Percentiles rank a stretch among this genome's conserved stretches.
Evolutionary conservation across 1,284 basidiomycete species (phyloP).

Genomic region (Chiua sp.): DNA sequence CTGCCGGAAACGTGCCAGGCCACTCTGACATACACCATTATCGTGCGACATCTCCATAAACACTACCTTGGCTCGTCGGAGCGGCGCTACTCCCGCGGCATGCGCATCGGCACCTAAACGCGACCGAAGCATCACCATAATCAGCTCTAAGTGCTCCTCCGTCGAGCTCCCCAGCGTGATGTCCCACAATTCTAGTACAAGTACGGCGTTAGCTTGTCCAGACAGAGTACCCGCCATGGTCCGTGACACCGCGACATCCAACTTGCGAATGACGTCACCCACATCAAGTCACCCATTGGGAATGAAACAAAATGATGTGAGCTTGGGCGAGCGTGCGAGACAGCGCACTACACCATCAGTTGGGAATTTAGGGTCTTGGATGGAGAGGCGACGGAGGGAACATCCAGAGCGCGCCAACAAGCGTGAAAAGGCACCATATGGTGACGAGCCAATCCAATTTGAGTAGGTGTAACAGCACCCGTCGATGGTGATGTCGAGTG

Average conservation of each 20-base stretch:
- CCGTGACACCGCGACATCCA: conserved; percentile 9
- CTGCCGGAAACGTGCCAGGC: background rate
- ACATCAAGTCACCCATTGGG: conserved; percentile 23
- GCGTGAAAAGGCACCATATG: conserved; percentile 14
- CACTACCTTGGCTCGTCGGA: conserved; percentile 10
- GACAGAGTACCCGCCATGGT: background rate
- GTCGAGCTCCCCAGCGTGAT: conserved; percentile 22
- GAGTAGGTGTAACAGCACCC: background rate
- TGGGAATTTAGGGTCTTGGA: conserved; percentile 24
- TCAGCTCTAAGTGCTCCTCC: conserved; percentile 8
- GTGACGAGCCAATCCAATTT: background rate
- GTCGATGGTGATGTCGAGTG: conserved; percentile 17
- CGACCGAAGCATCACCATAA: conserved; percentile 18
- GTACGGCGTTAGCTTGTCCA: background rate
- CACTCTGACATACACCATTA: background rate
- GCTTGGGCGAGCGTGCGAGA: conserved; percentile 16
- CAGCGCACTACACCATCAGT: conserved; percentile 27
- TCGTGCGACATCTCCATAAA: conserved; percentile 21
- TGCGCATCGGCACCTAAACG: conserved; percentile 9
- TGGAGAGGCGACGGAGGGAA: conserved; percentile 18
- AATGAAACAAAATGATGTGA: conserved; percentile 23
- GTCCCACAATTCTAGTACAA: conserved; percentile 15
- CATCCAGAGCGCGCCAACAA: conserved; percentile 23
- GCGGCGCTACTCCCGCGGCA: background rate
- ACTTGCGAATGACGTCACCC: conserved; percentile 10